Base-by-base conservation (phyloP, 768 basidiomycete species). In the Rhodotorula graminis region DNA sequence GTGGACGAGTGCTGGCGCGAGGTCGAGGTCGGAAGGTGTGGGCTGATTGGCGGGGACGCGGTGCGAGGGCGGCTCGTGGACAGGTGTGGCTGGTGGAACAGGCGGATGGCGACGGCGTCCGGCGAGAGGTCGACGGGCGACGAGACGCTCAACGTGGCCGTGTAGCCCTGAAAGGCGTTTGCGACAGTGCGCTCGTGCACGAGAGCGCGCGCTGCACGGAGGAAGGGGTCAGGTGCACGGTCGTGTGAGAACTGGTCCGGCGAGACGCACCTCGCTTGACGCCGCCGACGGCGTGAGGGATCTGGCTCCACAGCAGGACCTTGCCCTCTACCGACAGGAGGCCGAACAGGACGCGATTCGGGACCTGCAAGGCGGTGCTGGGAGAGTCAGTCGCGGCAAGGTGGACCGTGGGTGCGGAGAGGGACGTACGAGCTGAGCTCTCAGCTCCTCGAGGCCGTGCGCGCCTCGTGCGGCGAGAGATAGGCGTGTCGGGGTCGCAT, bases 201-300 rank as follows among this genome's bases (percentile, higher is more conserved):
- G 1, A 74, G 58, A 3, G 73, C 69, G 0, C 69, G 65, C 1
- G 73, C 73, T 74, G 33, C 7, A 19, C 15, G 10, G 11, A 0
- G 27, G 18, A 27, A 6, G 0, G 10, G 29, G 12, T 49, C 42
- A 69, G 60, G 59, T 23, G 2, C 19, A 18, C 8, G 23, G 27
- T 40, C 16, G 33, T 11, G 56, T 49, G 29, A 27, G 29, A 25
- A 11, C 10, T n/a, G 21, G 18, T 14, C 25, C 40, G 46, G 9
- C n/a, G 18, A 8, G 25, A 31, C 60, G 27, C 12, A 74, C 73
- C 73, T 37, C 73, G 65, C 40, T 63, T 67, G 33, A 75, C 70
- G 2, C 74, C 74, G 0, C 37, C 44, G 1, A 71, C 53, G 8
- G 1, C 37, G 11, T 65, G 19, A 12, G 74, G 70, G 15, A 71